Base-by-base conservation (phyloP, 2,329 filamentous ascomycete species). In the Trichoderma sp. region DNA sequence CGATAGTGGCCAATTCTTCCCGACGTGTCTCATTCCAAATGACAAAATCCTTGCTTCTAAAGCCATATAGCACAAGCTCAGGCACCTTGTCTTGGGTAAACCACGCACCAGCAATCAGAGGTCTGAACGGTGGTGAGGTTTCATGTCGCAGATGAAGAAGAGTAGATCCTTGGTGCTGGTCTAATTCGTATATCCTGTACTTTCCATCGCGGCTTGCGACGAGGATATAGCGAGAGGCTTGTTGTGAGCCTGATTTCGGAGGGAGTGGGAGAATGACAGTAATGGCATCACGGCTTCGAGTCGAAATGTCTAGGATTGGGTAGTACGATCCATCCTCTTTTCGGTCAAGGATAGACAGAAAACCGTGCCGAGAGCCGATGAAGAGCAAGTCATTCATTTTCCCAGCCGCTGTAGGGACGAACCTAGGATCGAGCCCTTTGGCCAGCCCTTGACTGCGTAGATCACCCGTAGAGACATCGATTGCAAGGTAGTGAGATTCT, bases 131-230 rank as follows among this genome's bases (percentile, higher is more conserved):
- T 1, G 92, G 88, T 3, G 85, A 83, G 0, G 91, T 88, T 74
- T 91, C 88, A 79, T 97, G 93, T 6, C 92, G 81, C 1, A 92
- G 84, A 12, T 80, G 74, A 2, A 90, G 74, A 6, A 68, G 53
- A 13, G 76, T 58, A 1, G 75, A 73, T 1, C 75, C 72, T 3
- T 73, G 69, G 3, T 79, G 67, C 6, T 74, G 43, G 43, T 78
- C 68, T 67, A 86, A 76, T 34, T 84, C 79, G 76, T 86, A 93
- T 63, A 95, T 88, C 50, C 91, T 88, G 75, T 92, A 94, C 64
- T 85, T 89, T 2, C 94, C 93, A 79, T 97, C 92, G 68, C 94
- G 88, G 50, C 92, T 92, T 4, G 92, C 93, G 0, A 91, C 91
- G 15, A 95, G 81, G 55, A 97, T 85, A 71, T 88, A 85, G 30